phyloP scores from a whole-genome alignment of 148 eudicot species.

The Diospyros kaki region DNA sequence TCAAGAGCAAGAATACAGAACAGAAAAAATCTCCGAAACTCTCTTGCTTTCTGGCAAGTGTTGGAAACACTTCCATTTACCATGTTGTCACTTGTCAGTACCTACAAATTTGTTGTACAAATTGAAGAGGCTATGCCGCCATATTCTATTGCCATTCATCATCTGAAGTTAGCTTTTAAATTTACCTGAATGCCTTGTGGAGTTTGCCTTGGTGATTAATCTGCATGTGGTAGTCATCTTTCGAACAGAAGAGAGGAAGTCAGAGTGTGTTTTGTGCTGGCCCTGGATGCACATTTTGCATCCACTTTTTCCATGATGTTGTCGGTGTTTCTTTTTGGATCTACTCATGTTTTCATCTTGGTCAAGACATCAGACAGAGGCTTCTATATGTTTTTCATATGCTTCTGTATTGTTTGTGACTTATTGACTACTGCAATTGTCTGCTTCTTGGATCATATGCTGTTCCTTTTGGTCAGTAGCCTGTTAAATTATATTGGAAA shows the following conservation, averaged over 20 bases:
- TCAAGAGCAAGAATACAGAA: background rate
- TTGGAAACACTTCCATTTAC: background rate
- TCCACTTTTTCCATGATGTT: background rate
- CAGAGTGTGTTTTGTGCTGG: background rate
- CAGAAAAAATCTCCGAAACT: background rate
- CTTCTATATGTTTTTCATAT: background rate
- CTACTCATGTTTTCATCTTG: background rate
- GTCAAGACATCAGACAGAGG: no score
- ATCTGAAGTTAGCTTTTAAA: background rate
- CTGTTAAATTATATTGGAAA: background rate
- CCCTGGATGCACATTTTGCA: background rate
- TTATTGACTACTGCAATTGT: background rate
- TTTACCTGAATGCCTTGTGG: background rate
- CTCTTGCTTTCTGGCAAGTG: background rate
- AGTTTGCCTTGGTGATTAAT: no score
- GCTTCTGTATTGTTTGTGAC: background rate
- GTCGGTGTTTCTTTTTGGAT: background rate
- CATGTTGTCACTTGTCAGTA: background rate
- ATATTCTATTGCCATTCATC: background rate
- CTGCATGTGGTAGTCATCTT: background rate
- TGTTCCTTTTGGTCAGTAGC: background rate
- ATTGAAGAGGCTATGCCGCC: slow-evolving; percentile 4
- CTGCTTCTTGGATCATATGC: background rate
- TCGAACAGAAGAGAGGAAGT: background rate
- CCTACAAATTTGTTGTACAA: background rate